These are phyloP conservation scores for Yamadazyma taylorii DNA, from an alignment of 1,139 yeast species.

Conservation along the genomic window DNA sequence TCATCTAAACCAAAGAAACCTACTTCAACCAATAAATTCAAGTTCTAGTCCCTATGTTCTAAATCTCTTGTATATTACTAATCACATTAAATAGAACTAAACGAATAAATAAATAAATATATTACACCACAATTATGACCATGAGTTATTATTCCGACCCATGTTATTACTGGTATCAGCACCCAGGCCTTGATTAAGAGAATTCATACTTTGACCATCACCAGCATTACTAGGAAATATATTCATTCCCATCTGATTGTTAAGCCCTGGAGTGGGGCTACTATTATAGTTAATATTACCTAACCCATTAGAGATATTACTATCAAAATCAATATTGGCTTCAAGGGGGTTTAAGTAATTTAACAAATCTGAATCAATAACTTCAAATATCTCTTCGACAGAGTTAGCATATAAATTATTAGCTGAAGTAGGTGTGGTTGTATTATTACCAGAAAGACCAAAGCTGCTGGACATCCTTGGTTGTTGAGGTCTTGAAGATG, in stretches of 20 bases:
- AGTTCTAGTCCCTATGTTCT: too few species aligned
- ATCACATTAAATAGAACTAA: neutral
- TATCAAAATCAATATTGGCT: conserved; percentile 20
- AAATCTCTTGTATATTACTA: conserved; percentile 3
- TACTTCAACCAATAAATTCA: conserved; percentile 4
- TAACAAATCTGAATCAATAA: conserved; percentile 31
- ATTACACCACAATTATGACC: conserved; percentile 1
- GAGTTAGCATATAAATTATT: conserved; percentile 15
- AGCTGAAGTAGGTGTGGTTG: conserved; percentile 10
- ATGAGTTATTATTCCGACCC: neutral
- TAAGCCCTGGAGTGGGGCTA: conserved; percentile 1
- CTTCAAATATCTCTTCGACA: conserved; percentile 33
- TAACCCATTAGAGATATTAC: conserved; percentile 9
- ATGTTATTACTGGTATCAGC: conserved; percentile 1
- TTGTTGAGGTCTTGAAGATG: neutral
- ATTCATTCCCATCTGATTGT: conserved; percentile 2
- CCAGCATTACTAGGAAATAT: neutral
- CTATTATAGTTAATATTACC: conserved; percentile 1
- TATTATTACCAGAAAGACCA: conserved; percentile 1
- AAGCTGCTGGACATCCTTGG: neutral
- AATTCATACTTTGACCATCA: neutral
- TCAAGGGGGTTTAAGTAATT: conserved; percentile 31
- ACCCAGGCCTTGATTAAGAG: neutral
- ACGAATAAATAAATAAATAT: conserved; percentile 1
- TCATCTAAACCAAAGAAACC: neutral